Evolutionary conservation across 306 rosid genomes (phyloP).

Genomic region (Dryas drummondii): DNA sequence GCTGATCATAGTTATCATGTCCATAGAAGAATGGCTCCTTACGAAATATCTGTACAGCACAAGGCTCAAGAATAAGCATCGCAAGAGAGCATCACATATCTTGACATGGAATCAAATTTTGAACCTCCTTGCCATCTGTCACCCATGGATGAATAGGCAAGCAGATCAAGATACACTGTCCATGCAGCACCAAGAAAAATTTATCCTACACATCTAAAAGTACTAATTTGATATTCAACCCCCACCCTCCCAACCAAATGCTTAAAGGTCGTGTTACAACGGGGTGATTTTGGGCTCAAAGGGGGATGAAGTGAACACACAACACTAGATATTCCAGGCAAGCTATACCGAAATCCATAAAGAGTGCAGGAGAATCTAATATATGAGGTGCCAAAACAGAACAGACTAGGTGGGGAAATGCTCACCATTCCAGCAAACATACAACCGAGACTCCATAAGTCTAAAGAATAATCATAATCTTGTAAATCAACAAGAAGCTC

Average conservation of each 20-base stretch:
- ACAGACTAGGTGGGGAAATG: neutral
- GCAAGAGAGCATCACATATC: conserved; percentile 23
- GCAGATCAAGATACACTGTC: conserved; percentile 25
- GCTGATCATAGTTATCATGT: conserved; percentile 89
- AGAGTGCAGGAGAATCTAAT: neutral
- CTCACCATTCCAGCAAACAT: conserved; percentile 98
- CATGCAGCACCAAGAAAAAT: conserved; percentile 3
- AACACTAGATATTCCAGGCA: neutral
- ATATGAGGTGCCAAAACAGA: neutral
- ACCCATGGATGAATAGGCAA: conserved; percentile 29
- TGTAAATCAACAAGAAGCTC: conserved; percentile 97
- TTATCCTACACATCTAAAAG: neutral
- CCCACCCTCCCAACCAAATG: neutral
- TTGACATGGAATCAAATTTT: conserved; percentile 24
- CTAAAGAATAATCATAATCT: conserved; percentile 91
- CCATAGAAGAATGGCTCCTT: conserved; percentile 97
- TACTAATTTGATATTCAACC: conserved; percentile 1
- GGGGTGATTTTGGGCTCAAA: neutral
- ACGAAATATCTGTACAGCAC: conserved; percentile 76
- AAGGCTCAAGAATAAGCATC: conserved; percentile 42
- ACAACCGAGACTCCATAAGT: conserved; percentile 95
- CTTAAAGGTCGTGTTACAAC: neutral
- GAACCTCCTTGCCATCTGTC: conserved; percentile 29
- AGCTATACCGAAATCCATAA: neutral
- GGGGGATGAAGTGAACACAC: neutral